Evolutionary conservation across 768 basidiomycete genomes (phyloP).

Genomic region (Termitomyces sp.): DNA sequence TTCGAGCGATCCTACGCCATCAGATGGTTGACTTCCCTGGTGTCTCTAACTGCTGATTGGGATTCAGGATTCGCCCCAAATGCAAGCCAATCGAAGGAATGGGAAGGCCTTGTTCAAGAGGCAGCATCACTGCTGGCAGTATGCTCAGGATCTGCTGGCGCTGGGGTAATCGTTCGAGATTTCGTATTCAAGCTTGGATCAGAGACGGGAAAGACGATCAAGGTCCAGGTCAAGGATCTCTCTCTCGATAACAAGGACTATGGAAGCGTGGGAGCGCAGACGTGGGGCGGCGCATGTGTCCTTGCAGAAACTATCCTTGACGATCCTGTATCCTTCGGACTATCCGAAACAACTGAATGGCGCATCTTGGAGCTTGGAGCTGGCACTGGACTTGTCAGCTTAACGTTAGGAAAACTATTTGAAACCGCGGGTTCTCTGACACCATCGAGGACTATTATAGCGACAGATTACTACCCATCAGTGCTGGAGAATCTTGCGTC

Average conservation of each 20-base stretch:
- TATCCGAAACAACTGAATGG: conserved; percentile 20
- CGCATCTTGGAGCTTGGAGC: conserved; percentile 76
- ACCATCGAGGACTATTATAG: conserved; percentile 32
- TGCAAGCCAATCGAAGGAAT: conserved; percentile 2
- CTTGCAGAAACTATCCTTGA: conserved; percentile 69
- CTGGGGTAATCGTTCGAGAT: conserved; percentile 48
- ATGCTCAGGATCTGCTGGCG: conserved; percentile 58
- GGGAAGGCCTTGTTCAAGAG: conserved; percentile 38
- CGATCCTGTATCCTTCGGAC: conserved; percentile 45
- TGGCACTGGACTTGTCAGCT: conserved; percentile 78
- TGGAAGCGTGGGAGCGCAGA: conserved; percentile 75
- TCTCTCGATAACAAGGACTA: conserved; percentile 68
- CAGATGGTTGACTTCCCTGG: conserved; percentile 68
- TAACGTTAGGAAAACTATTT: conserved; percentile 46
- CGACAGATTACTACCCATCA: conserved; percentile 74
- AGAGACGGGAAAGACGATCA: conserved; percentile 13
- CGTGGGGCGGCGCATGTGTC: conserved; percentile 84
- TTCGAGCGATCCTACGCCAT: conserved; percentile 70
- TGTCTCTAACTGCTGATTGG: conserved; percentile 28
- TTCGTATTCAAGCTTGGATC: conserved; percentile 36
- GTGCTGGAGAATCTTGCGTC: conserved; percentile 62
- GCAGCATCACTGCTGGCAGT: conserved; percentile 61
- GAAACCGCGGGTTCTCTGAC: conserved; percentile 9
- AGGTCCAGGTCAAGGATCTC: conserved; percentile 55
- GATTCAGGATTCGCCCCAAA: background rate